Evolutionary conservation across 768 basidiomycete genomes (phyloP).

Genomic region (Mycena olivaceomarginata): DNA sequence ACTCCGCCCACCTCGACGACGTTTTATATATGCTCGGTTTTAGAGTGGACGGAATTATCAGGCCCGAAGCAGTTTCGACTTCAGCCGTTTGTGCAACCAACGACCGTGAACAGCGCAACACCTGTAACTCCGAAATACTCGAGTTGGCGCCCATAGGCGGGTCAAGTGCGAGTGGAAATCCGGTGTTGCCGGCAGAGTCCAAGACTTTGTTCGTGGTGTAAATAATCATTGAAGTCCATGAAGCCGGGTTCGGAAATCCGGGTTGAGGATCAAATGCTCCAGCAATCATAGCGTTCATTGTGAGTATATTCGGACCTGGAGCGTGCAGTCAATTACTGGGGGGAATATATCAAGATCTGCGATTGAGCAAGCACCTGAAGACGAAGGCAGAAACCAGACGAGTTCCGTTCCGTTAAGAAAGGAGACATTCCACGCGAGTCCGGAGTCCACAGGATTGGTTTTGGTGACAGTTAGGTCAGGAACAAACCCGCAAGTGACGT

Average conservation of each 20-base stretch:
- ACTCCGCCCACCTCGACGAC: background rate
- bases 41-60: background rate
- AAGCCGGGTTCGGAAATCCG: background rate
- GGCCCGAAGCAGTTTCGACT: background rate
- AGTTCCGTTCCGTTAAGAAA: background rate
- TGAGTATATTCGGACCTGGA: background rate
- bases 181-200: slow-evolving; percentile 4
- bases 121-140: background rate
- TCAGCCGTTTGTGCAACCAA: background rate
- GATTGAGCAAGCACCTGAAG: background rate
- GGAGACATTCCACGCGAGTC: background rate
- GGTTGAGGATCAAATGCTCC: too few species aligned
- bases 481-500: background rate
- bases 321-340: too few species aligned
- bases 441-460: background rate
- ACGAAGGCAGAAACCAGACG: background rate
- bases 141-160: slow-evolving; percentile 10
- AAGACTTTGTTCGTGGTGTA: background rate
- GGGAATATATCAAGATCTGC: too few species aligned
- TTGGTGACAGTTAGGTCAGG: background rate
- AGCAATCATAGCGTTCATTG: background rate
- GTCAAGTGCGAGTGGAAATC: background rate
- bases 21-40: background rate
- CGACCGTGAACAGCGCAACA: background rate
- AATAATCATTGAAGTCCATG: slow-evolving; percentile 4